Evolutionary conservation across 2,329 filamentous ascomycete genomes (phyloP).

Genomic region (Penicillium crustosum): DNA sequence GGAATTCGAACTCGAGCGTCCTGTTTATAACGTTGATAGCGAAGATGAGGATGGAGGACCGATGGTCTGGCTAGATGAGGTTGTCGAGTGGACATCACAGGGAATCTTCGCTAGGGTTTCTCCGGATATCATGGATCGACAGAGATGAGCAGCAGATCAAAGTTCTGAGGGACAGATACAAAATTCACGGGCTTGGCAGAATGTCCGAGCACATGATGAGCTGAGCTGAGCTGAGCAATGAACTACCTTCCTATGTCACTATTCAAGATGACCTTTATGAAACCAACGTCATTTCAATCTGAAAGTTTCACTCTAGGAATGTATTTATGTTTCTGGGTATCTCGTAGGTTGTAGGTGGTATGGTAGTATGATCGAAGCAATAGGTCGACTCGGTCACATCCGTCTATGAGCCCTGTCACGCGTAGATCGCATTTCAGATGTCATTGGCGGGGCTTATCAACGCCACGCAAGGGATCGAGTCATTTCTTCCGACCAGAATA

Average conservation of each 20-base stretch:
- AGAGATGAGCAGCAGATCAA: background rate
- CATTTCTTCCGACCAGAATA: background rate
- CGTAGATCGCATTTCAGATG: background rate
- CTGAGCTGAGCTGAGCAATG: background rate
- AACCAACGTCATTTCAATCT: background rate
- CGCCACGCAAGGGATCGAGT: background rate
- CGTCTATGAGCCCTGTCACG: background rate
- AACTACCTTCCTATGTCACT: background rate
- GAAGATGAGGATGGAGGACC: too few relatives aligned
- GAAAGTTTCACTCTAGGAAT: background rate
- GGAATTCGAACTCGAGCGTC: background rate
- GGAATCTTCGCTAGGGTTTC: background rate
- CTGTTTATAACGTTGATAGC: background rate
- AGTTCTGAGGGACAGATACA: background rate
- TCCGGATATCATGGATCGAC: background rate
- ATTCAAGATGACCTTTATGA: background rate
- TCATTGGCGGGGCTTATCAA: slow-evolving; percentile 1
- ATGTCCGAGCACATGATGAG: background rate
- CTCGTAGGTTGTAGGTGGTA: background rate
- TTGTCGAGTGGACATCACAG: background rate
- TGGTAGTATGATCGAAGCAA: background rate
- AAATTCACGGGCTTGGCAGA: background rate
- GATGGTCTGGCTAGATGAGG: background rate
- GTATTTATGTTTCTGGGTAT: background rate
- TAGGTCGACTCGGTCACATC: background rate